Conservation (phyloP, 2,329 filamentous ascomycete species). For the Drechslerella dactyloides region DNA sequence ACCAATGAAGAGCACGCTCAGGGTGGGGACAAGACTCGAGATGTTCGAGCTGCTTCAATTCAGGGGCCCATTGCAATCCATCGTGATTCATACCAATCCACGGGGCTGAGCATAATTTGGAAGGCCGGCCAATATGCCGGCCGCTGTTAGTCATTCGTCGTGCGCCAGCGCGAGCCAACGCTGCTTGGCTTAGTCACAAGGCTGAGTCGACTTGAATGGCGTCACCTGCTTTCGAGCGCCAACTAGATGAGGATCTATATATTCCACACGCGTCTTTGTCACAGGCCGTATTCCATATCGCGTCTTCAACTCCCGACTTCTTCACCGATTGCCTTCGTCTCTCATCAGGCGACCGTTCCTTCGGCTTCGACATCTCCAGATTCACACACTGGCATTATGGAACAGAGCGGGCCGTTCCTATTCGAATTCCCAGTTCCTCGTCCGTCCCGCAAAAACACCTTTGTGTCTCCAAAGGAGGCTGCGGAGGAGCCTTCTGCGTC, state of each 20-base stretch:
- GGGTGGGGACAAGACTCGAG: too few relatives aligned
- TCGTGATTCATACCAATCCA: not conserved
- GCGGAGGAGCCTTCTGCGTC: not conserved
- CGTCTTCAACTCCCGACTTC: not conserved
- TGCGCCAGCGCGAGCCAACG: conserved; percentile 3
- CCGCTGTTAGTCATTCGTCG: conserved; percentile 5
- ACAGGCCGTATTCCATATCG: not conserved
- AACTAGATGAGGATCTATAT: conserved; percentile 3
- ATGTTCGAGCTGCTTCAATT: too few relatives aligned
- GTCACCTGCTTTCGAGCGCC: conserved; percentile 10
- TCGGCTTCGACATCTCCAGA: too few relatives aligned
- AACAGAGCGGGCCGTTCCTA: conserved; percentile 17
- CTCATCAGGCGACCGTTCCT: not conserved
- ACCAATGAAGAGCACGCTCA: too few relatives aligned
- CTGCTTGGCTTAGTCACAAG: conserved; percentile 21
- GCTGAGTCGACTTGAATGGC: not conserved
- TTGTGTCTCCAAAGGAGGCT: conserved; percentile 7
- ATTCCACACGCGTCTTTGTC: not conserved
- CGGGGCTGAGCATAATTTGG: not conserved
- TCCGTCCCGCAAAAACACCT: not conserved
- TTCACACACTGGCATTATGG: not conserved
- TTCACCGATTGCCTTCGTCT: too few relatives aligned
- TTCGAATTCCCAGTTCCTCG: conserved; percentile 16
- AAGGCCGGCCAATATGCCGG: not conserved
- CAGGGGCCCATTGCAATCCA: not conserved